Conservation (phyloP, 176 grass and related monocot genomes). For the Rhipidocladum racemiflorum region DNA sequence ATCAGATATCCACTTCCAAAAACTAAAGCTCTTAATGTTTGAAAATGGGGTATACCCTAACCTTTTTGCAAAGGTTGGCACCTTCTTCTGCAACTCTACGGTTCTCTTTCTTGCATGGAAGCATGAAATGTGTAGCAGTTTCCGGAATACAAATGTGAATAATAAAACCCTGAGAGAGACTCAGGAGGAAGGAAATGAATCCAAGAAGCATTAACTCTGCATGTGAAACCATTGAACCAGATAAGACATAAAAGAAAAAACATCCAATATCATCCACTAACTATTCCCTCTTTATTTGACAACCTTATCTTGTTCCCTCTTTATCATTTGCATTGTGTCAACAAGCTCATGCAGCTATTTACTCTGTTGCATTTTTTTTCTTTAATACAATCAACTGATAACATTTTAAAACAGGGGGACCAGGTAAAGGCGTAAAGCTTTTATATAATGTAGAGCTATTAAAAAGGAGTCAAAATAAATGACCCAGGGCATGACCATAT, state of each 20-base stretch:
- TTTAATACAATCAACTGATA: too few relatives aligned
- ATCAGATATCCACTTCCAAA: not conserved
- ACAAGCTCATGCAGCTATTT: too few relatives aligned
- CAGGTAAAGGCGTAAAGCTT: too few relatives aligned
- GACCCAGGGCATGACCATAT: not conserved
- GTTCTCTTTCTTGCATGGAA: conserved; percentile 63
- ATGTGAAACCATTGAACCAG: conserved; percentile 20
- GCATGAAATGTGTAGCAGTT: conserved; percentile 49
- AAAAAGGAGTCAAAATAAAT: conserved; percentile 1
- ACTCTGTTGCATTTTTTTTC: too few relatives aligned
- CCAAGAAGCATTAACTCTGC: conserved; percentile 96
- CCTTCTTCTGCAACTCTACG: conserved; percentile 17
- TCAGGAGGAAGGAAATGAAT: conserved; percentile 87
- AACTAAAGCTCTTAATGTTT: not conserved
- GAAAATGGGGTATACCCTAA: conserved; percentile 18
- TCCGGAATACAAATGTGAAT: conserved; percentile 60
- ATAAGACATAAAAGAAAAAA: conserved; percentile 26
- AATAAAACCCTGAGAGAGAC: conserved; percentile 63
- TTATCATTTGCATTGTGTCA: too few relatives aligned
- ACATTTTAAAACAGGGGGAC: too few relatives aligned
- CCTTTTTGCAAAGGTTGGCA: conserved; percentile 52
- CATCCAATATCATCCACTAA: not conserved
- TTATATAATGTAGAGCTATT: not conserved
- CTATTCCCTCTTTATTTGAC: not conserved
- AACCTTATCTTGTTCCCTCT: too few relatives aligned